Percentiles rank a stretch among this genome's conserved stretches.
phyloP scores from a whole-genome alignment of 257 asterid species.

The Jaltomata sinuosa region DNA sequence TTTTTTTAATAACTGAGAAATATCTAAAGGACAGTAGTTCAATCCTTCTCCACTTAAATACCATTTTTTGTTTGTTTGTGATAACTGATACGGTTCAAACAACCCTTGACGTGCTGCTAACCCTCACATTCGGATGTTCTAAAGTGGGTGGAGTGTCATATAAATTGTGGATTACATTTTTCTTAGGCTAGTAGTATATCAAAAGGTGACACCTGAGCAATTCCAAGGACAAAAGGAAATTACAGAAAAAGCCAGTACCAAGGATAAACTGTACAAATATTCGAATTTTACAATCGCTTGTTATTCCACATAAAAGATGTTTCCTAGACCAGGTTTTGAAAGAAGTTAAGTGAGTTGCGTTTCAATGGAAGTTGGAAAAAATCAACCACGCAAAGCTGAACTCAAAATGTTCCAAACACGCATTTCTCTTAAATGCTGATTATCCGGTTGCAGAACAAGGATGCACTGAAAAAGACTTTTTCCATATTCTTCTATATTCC shows the following conservation, averaged over 20 bases:
- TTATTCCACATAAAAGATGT: neutral
- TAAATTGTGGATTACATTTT: neutral
- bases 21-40: neutral
- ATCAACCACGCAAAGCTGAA: too few relatives aligned
- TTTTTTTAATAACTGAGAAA: neutral
- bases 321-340: too few relatives aligned
- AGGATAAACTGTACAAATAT: neutral
- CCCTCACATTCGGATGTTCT: neutral
- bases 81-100: neutral
- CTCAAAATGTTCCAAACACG: too few relatives aligned
- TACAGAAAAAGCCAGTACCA: neutral
- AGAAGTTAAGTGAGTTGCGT: neutral
- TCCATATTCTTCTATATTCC: too few relatives aligned
- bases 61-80: neutral
- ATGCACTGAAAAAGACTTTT: too few relatives aligned
- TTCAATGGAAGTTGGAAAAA: neutral
- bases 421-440: too few relatives aligned
- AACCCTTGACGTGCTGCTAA: too few relatives aligned
- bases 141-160: neutral
- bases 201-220: neutral
- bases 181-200: neutral
- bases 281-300: neutral
- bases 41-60: neutral
- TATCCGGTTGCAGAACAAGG: too few relatives aligned
- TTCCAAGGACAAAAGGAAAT: neutral